Base-by-base conservation (phyloP, 1,284 basidiomycete genomes). In the Irpex sp. region DNA sequence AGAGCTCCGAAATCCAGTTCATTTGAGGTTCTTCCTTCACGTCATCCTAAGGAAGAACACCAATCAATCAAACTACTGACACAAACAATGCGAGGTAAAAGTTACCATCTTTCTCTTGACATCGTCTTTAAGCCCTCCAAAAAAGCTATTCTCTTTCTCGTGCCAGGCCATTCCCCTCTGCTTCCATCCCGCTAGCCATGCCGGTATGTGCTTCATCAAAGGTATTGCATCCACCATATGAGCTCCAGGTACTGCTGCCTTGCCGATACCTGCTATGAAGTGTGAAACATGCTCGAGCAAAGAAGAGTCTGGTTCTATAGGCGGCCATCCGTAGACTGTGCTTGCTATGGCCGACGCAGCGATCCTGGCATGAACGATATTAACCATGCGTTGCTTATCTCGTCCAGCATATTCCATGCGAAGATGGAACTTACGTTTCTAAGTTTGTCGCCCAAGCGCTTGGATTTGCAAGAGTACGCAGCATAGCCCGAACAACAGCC, bases 131-230 rank as follows among this genome's bases (percentile, higher is more conserved):
- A 55, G 54, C n/a, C 47, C 49, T 26, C 56, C 57, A 21, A 64
- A 62, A 34, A 64, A 56, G 19, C 57, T 47, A 7, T 62, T 60
- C 54, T 63, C 58, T 7, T 15, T n/a, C 44, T 60, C 38, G 52
- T 57, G 48, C 58, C 58, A 63, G 21, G 19, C 52, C 21, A 60
- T 38, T 31, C 58, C 62, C 17, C 60, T 54, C 21, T 59, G 40
- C 54, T 63, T 63, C 62, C 62, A 63, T 47, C 48, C 49, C 4
- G 62, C 58, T 2, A 63, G 47, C 40, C n/a, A 60, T 15, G 51
- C 44, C 15, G 62, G 62, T 6, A 63, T 9, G 58, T 63, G 19
- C 38, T 60, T 60, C 62, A 63, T 63, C 8, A 49, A 19, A 9
- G 62, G 62, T 6, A 56, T 31, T 5, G 19, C 3, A 3, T 56